A percentile compares a stretch with the other conserved stretches of the same genome.
Conservation (phyloP, 306 rosid genomes). For the Prunus padus region DNA sequence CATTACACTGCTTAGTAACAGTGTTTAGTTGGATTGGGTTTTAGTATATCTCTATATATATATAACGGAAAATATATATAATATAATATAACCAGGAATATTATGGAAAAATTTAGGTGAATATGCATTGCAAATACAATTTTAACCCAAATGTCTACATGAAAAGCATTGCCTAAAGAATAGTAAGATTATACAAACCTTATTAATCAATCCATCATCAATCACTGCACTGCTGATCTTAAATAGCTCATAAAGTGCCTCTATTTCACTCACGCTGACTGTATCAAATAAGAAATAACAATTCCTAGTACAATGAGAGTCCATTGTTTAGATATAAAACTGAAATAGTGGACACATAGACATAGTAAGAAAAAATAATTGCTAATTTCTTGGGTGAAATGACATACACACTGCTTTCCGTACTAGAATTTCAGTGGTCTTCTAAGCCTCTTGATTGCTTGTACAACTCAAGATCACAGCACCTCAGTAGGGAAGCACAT, state of each 20-base stretch:
- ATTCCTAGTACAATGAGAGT: slow-evolving; percentile 16
- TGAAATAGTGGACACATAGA: neutral
- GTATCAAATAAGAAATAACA: slow-evolving; percentile 27
- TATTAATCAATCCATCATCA: slow-evolving; percentile 93
- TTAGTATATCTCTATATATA: no score
- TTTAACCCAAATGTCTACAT: neutral
- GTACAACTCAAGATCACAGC: slow-evolving; percentile 75
- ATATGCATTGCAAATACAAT: slow-evolving; percentile 3
- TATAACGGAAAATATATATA: no score
- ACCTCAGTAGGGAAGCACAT: slow-evolving; percentile 59
- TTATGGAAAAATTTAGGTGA: neutral
- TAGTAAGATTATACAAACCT: slow-evolving; percentile 46
- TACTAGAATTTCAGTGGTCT: slow-evolving; percentile 84
- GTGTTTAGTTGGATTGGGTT: no score
- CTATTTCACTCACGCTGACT: slow-evolving; percentile 98
- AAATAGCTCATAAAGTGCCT: slow-evolving; percentile 95
- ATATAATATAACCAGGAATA: neutral
- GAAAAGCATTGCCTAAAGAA: slow-evolving; percentile 13
- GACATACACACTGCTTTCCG: slow-evolving; percentile 92
- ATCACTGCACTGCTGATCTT: slow-evolving; percentile 97
- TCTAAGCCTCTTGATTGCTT: slow-evolving; percentile 79
- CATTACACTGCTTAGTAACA: no score
- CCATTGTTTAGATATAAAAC: neutral
- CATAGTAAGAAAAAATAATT: neutral
- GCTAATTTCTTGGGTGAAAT: slow-evolving; percentile 11